A percentile compares a stretch with the other conserved stretches of the same genome.
These are phyloP conservation scores for Mycena sp. DNA, from an alignment of 1,284 basidiomycete genomes.

Conservation along the genomic window DNA sequence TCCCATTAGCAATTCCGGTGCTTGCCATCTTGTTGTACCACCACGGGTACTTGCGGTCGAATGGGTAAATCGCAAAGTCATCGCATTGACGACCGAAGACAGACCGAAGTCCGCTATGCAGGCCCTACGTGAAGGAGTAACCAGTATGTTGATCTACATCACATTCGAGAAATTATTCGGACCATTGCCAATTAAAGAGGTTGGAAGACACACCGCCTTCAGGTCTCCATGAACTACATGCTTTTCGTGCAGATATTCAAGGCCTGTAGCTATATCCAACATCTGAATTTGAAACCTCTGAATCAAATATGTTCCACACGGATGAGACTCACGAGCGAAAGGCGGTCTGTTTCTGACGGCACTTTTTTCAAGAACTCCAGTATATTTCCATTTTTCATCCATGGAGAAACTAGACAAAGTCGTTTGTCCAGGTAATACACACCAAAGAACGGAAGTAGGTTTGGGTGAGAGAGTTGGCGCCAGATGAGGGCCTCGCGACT, in stretches of 20 bases:
- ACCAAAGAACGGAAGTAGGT: slow-evolving; percentile 44
- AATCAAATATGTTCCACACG: neutral
- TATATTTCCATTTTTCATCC: slow-evolving; percentile 47
- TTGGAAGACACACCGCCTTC: slow-evolving; percentile 43
- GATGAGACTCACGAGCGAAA: slow-evolving; percentile 31
- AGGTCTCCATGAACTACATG: slow-evolving; percentile 50
- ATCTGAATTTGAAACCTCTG: slow-evolving; percentile 21
- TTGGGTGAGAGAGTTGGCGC: slow-evolving; percentile 41
- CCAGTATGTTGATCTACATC: slow-evolving; percentile 38
- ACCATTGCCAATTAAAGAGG: no score
- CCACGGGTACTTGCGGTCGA: slow-evolving; percentile 11
- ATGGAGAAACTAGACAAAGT: slow-evolving; percentile 47
- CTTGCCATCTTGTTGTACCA: slow-evolving; percentile 28
- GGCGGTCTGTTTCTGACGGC: slow-evolving; percentile 33
- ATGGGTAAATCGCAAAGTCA: slow-evolving; percentile 14
- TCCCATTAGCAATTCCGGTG: slow-evolving; percentile 33
- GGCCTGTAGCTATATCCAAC: slow-evolving; percentile 40
- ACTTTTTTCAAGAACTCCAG: slow-evolving; percentile 33
- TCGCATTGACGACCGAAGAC: slow-evolving; percentile 14
- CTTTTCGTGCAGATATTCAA: slow-evolving; percentile 42
- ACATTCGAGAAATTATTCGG: neutral
- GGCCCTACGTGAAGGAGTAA: slow-evolving; percentile 29
- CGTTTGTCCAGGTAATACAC: slow-evolving; percentile 30
- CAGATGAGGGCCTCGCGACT: slow-evolving; percentile 38
- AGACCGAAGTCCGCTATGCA: slow-evolving; percentile 41